Evolutionary conservation across 176 grass and related monocot species (phyloP).

Genomic region (Zoysia japonica): DNA sequence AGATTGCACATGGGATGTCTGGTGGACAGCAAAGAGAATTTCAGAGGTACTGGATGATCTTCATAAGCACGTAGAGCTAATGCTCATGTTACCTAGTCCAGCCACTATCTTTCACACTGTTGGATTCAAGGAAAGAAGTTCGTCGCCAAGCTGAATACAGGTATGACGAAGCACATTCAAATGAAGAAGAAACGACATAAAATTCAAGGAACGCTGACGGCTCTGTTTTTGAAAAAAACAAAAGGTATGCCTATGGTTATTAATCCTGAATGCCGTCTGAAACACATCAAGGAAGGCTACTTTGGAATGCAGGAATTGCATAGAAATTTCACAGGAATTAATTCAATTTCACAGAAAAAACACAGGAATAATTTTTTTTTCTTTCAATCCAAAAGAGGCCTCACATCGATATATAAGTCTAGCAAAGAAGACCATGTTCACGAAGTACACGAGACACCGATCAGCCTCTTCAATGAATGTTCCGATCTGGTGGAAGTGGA

Average conservation of each 20-base stretch:
- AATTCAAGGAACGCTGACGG: slow-evolving; percentile 33
- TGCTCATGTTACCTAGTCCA: not conserved
- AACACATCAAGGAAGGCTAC: not conserved
- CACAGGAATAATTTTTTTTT: no score
- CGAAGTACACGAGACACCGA: not conserved
- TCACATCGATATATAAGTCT: not conserved
- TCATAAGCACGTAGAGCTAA: not conserved
- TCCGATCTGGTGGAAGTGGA: not conserved
- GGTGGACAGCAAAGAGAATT: not conserved
- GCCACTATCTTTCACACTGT: slow-evolving; percentile 6
- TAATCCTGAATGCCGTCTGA: slow-evolving; percentile 26
- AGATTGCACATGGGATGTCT: slow-evolving; percentile 22
- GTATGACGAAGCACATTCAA: not conserved
- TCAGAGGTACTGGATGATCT: slow-evolving; percentile 19
- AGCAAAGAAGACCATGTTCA: slow-evolving; percentile 3
- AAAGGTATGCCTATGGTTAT: slow-evolving; percentile 9
- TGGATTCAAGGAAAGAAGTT: not conserved
- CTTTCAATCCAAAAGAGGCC: no score
- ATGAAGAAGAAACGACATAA: slow-evolving; percentile 29
- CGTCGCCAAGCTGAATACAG: not conserved
- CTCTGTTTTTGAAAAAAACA: not conserved
- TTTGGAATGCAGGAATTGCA: no score
- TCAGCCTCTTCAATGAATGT: slow-evolving; percentile 31
- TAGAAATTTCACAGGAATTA: no score
- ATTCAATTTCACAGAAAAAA: no score